Conservation (phyloP, 805 yeast genomes). For the Saccharomycopsis sp. region DNA sequence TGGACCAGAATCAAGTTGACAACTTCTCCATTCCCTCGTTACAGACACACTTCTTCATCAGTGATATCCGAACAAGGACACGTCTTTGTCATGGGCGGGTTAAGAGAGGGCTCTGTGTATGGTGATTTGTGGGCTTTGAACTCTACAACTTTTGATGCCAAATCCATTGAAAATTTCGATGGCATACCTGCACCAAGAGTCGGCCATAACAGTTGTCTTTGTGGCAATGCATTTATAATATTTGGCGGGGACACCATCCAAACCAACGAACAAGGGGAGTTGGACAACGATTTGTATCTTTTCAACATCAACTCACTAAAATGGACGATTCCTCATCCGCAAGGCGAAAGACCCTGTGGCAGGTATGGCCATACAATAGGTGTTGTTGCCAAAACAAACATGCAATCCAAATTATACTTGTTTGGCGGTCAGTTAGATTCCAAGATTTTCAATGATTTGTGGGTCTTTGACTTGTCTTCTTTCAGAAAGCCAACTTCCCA, state of each 20-base stretch:
- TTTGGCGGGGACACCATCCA: constrained; percentile 94
- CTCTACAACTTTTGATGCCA: constrained; percentile 33
- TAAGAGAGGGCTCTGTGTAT: constrained; percentile 83
- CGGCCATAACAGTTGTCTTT: constrained; percentile 85
- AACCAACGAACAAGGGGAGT: constrained; percentile 61
- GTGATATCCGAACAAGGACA: constrained; percentile 73
- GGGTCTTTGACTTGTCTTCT: constrained; percentile 77
- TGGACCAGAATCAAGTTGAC: constrained; percentile 59
- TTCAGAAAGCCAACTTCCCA: constrained; percentile 75
- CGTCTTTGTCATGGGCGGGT: constrained; percentile 87
- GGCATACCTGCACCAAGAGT: constrained; percentile 92
- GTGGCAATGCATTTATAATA: constrained; percentile 91
- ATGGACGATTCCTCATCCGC: constrained; percentile 72
- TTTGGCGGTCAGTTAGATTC: constrained; percentile 95
- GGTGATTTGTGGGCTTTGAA: constrained; percentile 81
- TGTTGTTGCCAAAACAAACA: constrained; percentile 55
- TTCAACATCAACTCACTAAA: constrained; percentile 70
- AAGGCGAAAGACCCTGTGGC: constrained; percentile 75
- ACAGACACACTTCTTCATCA: constrained; percentile 81
- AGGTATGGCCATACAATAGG: constrained; percentile 90
- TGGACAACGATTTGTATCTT: constrained; percentile 85
- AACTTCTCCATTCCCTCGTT: constrained; percentile 87
- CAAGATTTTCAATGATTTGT: constrained; percentile 70
- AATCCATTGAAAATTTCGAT: constrained; percentile 60
- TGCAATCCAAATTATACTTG: constrained; percentile 55